Conservation (phyloP, 495 filamentous ascomycete species). For the Aspergillus homomorphus region DNA sequence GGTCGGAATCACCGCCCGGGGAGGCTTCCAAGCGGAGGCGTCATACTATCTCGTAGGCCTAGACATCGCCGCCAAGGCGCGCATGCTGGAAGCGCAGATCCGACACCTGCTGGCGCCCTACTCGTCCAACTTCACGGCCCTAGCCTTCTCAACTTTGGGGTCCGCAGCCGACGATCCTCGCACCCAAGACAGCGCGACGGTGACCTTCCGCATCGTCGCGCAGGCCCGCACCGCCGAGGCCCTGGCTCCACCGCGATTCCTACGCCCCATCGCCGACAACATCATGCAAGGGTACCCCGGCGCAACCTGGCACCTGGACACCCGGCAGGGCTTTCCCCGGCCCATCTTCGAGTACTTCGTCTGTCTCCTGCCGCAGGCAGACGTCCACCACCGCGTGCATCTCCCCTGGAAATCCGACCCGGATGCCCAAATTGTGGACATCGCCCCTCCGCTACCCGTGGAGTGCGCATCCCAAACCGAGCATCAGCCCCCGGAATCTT, state of each 20-base stretch:
- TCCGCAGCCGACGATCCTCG: constrained; percentile 25
- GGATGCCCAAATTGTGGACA: constrained; percentile 20
- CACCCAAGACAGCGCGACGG: constrained; percentile 38
- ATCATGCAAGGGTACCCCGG: constrained; percentile 45
- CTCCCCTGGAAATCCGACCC: constrained; percentile 26
- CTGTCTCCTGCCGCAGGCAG: constrained; percentile 37
- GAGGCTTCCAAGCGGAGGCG: constrained; percentile 45
- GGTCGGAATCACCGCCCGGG: constrained; percentile 46
- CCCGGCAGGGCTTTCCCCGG: constrained; percentile 36
- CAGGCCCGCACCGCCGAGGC: constrained; percentile 36
- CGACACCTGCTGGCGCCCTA: constrained; percentile 21
- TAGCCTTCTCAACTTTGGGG: constrained; percentile 38
- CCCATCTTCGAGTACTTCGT: constrained; percentile 44
- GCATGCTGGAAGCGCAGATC: constrained; percentile 39
- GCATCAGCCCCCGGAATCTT: constrained; percentile 23
- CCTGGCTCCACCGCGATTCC: constrained; percentile 30
- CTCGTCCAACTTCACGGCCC: constrained; percentile 23
- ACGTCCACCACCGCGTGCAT: constrained; percentile 37
- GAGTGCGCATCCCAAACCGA: constrained; percentile 36
- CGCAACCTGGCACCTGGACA: constrained; percentile 40
- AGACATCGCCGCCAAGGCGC: constrained; percentile 39
- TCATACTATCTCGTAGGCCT: constrained; percentile 35
- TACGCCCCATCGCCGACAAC: constrained; percentile 39
- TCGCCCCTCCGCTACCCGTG: constrained; percentile 29
- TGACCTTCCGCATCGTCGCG: constrained; percentile 36